Evolutionary conservation across 345 rosid genomes (phyloP).

Genomic region (Microthlaspi erraticum): DNA sequence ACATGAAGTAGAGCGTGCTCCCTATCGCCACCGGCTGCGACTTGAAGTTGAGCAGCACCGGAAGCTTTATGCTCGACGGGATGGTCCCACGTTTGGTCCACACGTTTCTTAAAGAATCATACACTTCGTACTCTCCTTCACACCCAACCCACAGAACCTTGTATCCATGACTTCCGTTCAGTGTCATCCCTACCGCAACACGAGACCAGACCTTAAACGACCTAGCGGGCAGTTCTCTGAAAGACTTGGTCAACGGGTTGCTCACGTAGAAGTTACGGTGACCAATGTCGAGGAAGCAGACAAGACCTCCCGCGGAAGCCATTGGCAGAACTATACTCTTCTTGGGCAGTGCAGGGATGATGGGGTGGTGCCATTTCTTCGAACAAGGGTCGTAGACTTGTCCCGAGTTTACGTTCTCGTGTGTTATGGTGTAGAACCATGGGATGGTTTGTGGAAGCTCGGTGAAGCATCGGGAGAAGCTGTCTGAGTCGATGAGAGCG

Average conservation of each 20-base stretch:
- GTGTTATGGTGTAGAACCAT: slow-evolving; percentile 93
- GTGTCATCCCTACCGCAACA: slow-evolving; percentile 89
- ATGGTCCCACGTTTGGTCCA: slow-evolving; percentile 86
- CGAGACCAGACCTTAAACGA: slow-evolving; percentile 93
- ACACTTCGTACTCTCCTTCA: slow-evolving; percentile 93
- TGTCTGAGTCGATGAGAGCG: slow-evolving; percentile 67
- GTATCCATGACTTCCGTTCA: slow-evolving; percentile 68
- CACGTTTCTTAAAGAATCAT: slow-evolving; percentile 69
- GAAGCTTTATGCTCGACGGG: slow-evolving; percentile 75
- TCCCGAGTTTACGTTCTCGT: slow-evolving; percentile 84
- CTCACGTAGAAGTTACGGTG: slow-evolving; percentile 85
- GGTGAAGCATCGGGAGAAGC: slow-evolving; percentile 76
- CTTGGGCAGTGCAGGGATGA: slow-evolving; percentile 66
- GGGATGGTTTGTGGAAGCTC: slow-evolving; percentile 63
- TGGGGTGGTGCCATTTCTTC: slow-evolving; percentile 88
- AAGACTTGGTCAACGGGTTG: slow-evolving; percentile 87
- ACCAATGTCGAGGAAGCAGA: slow-evolving; percentile 93
- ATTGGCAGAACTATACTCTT: slow-evolving; percentile 82
- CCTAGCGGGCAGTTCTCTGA: slow-evolving; percentile 85
- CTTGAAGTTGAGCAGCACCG: slow-evolving; percentile 79
- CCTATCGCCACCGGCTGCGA: slow-evolving; percentile 83
- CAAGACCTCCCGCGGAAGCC: slow-evolving; percentile 96
- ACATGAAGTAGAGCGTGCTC: slow-evolving; percentile 79
- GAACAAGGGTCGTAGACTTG: slow-evolving; percentile 83
- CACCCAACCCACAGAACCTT: slow-evolving; percentile 91